phyloP scores from a whole-genome alignment of 2,329 filamentous ascomycete species.

The Podosphaera fusca region DNA sequence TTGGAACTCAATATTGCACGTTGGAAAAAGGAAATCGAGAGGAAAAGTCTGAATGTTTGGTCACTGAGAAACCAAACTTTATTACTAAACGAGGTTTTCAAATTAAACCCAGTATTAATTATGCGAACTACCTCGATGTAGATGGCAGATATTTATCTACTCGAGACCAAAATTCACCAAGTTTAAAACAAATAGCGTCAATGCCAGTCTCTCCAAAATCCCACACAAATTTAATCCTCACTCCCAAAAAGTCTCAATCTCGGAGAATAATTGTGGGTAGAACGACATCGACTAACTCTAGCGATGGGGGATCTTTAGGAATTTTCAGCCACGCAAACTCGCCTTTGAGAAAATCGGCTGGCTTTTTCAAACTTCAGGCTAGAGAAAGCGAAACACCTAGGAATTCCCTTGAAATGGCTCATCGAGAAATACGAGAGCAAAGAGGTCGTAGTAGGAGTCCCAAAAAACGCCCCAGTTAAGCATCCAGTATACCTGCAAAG shows the following conservation, averaged over 20 bases:
- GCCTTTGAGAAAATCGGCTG: constrained; percentile 55
- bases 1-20: constrained; percentile 48
- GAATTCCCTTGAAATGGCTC: constrained; percentile 38
- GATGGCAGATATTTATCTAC: constrained; percentile 23
- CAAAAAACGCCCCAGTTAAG: constrained; percentile 10
- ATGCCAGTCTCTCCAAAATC: constrained; percentile 9
- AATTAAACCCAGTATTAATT: constrained; percentile 66
- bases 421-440: constrained; percentile 13
- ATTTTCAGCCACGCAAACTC: constrained; percentile 61
- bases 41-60: not conserved
- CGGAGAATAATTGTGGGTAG: constrained; percentile 19
- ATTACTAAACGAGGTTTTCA: constrained; percentile 54
- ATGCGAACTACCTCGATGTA: constrained; percentile 47
- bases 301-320: constrained; percentile 57
- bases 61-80: constrained; percentile 18
- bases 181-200: constrained; percentile 14
- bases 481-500: not conserved
- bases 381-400: constrained; percentile 24
- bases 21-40: not conserved
- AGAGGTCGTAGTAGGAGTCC: constrained; percentile 13
- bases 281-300: constrained; percentile 6
- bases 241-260: constrained; percentile 31
- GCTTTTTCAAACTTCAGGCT: constrained; percentile 33
- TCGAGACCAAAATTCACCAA: constrained; percentile 16
- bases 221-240: constrained; percentile 18